A percentile compares a stretch with the other conserved stretches of the same genome.
Evolutionary conservation across 192 early-diverging fungal species (phyloP).

Genomic region (Backusella tuberculispora): DNA sequence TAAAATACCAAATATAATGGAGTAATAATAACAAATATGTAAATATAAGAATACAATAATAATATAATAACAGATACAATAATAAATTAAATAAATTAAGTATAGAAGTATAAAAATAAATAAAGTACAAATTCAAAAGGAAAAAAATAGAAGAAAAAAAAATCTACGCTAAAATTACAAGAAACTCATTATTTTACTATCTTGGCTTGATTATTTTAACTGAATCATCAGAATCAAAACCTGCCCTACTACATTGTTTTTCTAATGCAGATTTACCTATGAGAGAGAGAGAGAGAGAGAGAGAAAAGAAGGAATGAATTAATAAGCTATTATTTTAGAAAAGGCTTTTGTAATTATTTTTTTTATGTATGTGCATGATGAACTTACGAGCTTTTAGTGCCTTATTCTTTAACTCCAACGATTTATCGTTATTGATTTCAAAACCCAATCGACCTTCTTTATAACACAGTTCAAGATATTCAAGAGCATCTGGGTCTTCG

Average conservation of each 20-base stretch:
- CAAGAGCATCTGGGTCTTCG: not conserved
- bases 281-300: not conserved
- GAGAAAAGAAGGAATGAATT: not conserved
- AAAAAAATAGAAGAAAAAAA: not conserved
- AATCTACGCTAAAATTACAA: not conserved
- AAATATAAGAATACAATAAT: not conserved
- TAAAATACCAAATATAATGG: not conserved
- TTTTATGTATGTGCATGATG: no score
- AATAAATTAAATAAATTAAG: not conserved
- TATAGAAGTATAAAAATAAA: not conserved
- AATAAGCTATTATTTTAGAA: not conserved
- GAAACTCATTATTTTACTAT: not conserved
- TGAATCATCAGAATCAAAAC: constrained; percentile 15
- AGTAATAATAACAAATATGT: not conserved
- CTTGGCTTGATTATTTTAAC: not conserved
- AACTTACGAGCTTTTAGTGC: constrained; percentile 6
- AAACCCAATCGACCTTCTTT: not conserved
- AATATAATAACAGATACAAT: not conserved
- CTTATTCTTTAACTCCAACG: not conserved
- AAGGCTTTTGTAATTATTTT: no score
- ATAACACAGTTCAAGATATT: not conserved
- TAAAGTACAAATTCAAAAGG: not conserved
- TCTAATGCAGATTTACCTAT: not conserved
- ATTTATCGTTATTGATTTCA: not conserved
- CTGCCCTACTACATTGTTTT: not conserved